Evolutionary conservation across 2,329 filamentous ascomycete genomes (phyloP), one percentile per base, ranked within the genome.

Genomic region (Tolypocladium endophyticum): DNA sequence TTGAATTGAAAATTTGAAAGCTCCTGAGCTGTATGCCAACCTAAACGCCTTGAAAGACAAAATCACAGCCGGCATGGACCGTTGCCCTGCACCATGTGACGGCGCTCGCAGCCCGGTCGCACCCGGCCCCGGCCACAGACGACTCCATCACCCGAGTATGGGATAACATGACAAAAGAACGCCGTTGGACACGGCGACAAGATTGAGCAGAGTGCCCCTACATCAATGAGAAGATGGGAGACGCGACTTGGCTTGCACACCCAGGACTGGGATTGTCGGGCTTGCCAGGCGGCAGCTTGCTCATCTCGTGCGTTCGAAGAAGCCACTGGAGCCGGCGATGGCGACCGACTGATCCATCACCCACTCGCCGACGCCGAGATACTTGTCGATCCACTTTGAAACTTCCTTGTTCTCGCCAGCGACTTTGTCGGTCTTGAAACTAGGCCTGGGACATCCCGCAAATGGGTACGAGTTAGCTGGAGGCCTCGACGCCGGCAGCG

Each of bases 261-360:
- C 18, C 50, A 30, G 9, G 30, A 54, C n/a, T 36, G 30, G 50
- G 50, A 11, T 9, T n/a, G 28, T 30, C 28, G 30, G 50, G 18
- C 28, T 52, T n/a, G 45, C 28, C n/a, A 9, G 47, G 28, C n/a
- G 18, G 47, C 45, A 30, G 47, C 55, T 18, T 55, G n/a, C n/a
- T 79, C 79, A 95, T 78, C 92, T 85, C 74, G 85, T 92, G 70
- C 94, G 85, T 79, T 97, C 92, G 73, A 99, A 99, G 77, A 87
- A 99, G 61, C 87, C 84, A 71, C 90, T 95, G 56, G 89, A 87
- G 50, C 91, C 89, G 72, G 96, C 90, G 60, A 97, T 84, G 47
- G 92, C 92, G 38, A 97, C 91, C 36, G 92, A 95, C 78, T 95
- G 89, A 75, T 99, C 94, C 92, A 99, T 96, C 64, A 97, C 89